These are phyloP conservation scores for Penicillium malachiteum DNA, from an alignment of 495 filamentous ascomycete species.

Conservation along the genomic window DNA sequence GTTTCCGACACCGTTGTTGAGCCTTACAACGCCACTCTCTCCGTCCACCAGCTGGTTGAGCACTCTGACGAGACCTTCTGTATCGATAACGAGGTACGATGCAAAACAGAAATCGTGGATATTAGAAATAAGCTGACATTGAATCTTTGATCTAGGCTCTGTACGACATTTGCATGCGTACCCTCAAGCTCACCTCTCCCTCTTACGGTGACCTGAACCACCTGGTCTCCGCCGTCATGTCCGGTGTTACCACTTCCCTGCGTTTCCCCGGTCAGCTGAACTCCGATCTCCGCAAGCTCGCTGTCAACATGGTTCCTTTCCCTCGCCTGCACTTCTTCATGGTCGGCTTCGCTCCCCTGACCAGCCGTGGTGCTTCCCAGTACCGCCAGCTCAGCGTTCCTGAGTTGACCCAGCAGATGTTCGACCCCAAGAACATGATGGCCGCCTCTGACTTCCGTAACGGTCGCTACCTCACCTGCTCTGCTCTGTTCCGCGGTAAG, in stretches of 20 bases:
- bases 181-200: conserved; percentile 95
- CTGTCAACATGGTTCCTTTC: conserved; percentile 99
- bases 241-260: conserved; percentile 95
- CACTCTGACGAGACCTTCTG: conserved; percentile 99
- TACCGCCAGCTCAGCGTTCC: conserved; percentile 98
- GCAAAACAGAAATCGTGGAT: not conserved
- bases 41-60: conserved; percentile 98
- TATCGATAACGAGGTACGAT: conserved; percentile 93
- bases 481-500: conserved; percentile 99
- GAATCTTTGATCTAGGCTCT: conserved; percentile 61
- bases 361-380: conserved; percentile 87
- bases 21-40: conserved; percentile 99
- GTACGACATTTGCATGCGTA: conserved; percentile 99
- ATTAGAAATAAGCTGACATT: conserved; percentile 2
- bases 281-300: conserved; percentile 98
- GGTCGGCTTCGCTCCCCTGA: conserved; percentile 99
- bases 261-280: conserved; percentile 99
- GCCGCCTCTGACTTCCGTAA: conserved; percentile 99
- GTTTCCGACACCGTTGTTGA: conserved; percentile 99
- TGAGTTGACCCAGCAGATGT: conserved; percentile 99
- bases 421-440: conserved; percentile 99
- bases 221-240: conserved; percentile 99
- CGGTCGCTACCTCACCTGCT: conserved; percentile 98
- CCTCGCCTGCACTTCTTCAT: conserved; percentile 99
- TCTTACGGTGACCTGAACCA: conserved; percentile 99